These are phyloP conservation scores for Hamigera avellanea DNA, from an alignment of 495 filamentous ascomycete species.

Conservation along the genomic window DNA sequence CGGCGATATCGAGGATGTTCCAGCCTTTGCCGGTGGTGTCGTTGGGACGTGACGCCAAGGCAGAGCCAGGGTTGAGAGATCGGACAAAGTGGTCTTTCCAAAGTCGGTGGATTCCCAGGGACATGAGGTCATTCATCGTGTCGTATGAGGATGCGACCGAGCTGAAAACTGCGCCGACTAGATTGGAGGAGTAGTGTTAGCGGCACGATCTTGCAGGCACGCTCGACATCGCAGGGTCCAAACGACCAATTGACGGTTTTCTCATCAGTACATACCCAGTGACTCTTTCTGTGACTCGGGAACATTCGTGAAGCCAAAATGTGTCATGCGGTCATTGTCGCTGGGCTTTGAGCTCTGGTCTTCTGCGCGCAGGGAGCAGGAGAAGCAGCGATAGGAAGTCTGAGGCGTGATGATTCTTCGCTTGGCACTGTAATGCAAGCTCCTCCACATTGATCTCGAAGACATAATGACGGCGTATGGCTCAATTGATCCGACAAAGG, in stretches of 20 bases:
- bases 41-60: conserved; percentile 37
- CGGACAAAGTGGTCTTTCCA: conserved; percentile 99
- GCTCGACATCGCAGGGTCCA: neutral
- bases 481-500: neutral
- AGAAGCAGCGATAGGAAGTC: conserved; percentile 41
- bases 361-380: conserved; percentile 36
- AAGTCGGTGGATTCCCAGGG: conserved; percentile 85
- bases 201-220: neutral
- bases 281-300: conserved; percentile 72
- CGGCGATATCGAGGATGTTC: conserved; percentile 93
- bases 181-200: conserved; percentile 10
- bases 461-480: conserved; percentile 11
- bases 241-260: neutral
- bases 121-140: conserved; percentile 99
- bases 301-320: conserved; percentile 89
- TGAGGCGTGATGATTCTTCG: conserved; percentile 14
- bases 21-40: conserved; percentile 32
- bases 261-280: conserved; percentile 37
- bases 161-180: conserved; percentile 85
- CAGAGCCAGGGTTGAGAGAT: conserved; percentile 74
- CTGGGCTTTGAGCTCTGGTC: conserved; percentile 26
- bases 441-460: conserved; percentile 26
- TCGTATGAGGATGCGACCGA: conserved; percentile 89
- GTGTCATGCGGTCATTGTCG: conserved; percentile 56
- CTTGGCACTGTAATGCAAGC: conserved; percentile 19